Evolutionary conservation across 768 basidiomycete species (phyloP).

Genomic region (Lentinula detonsa): DNA sequence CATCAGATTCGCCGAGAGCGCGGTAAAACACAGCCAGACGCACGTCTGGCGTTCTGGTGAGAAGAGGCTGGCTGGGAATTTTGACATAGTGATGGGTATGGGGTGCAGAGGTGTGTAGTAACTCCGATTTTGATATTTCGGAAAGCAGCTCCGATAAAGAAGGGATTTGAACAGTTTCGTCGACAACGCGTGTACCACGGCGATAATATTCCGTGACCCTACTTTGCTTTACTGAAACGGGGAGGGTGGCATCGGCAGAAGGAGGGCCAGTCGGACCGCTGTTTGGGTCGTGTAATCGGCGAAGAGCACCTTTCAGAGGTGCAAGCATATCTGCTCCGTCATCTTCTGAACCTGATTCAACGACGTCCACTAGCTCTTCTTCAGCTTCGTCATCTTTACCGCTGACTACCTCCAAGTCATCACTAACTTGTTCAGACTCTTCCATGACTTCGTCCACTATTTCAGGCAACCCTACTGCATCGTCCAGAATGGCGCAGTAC

Average conservation of each 20-base stretch:
- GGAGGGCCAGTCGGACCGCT: conserved; percentile 25
- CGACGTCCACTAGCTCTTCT: conserved; percentile 64
- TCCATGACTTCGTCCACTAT: conserved; percentile 8
- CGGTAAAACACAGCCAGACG: conserved; percentile 53
- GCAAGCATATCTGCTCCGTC: conserved; percentile 52
- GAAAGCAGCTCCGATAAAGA: conserved; percentile 44
- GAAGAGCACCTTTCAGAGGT: conserved; percentile 61
- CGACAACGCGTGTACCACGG: conserved; percentile 58
- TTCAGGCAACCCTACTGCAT: conserved; percentile 55
- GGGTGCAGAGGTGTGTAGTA: background rate
- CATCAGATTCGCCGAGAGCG: conserved; percentile 26
- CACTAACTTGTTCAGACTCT: conserved; percentile 17
- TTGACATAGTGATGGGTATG: conserved; percentile 7
- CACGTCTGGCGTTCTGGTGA: conserved; percentile 41
- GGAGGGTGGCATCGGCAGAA: conserved; percentile 22
- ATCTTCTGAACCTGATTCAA: conserved; percentile 53
- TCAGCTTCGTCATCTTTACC: conserved; percentile 40
- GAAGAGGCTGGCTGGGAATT: conserved; percentile 33
- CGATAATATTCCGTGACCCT: conserved; percentile 23
- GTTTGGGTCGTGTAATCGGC: conserved; percentile 46
- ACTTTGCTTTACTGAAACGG: conserved; percentile 14
- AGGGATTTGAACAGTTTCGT: conserved; percentile 50
- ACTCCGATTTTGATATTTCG: conserved; percentile 22
- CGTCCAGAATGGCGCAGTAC: conserved; percentile 64
- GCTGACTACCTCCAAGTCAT: background rate